Base-by-base conservation (phyloP, 2,329 filamentous ascomycete genomes). In the Metarhizium humberi region DNA sequence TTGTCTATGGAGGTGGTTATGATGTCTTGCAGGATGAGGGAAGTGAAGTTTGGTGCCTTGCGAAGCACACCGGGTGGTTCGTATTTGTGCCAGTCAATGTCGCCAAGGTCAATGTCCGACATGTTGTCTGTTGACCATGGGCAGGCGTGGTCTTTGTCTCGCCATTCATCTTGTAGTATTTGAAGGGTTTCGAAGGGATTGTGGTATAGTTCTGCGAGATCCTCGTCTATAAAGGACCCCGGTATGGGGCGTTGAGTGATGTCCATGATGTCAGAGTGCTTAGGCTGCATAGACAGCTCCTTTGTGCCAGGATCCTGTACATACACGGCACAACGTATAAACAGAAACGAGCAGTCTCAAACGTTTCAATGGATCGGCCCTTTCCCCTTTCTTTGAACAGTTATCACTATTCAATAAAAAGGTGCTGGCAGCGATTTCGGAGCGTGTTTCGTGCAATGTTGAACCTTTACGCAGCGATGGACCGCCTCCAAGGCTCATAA, bases 61-160 rank as follows among this genome's bases (percentile, higher is more conserved):
- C 56, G 65, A 6, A 82, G 63, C 0, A 69, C 72, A 11, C 63
- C 60, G 0, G 79, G 79, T 4, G 77, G 76, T 3, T 73, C 69
- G 58, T 77, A 79, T 52, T 70, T 64, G 42, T 67, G 71, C 75
- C 78, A 80, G 61, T 78, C 72, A 38, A 72, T 65, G 3, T 66
- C 59, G 3, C 59, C 55, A 48, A 64, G 57, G 16, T 69, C 64
- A 29, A 64, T 59, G 2, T 63, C 56, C 30, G 57, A 32, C 36
- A 64, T 45, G n/a, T 60, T 63, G n/a, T 62, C 61, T 18, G 46
- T 55, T 4, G 56, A 60, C 62, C 63, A 64, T 0, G 62, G 55
- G 42, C 55, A 48, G n/a, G 51, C 54, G 2, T 58, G 50, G 4
- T 64, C 48, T 53, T 59, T 56, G n/a, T 58, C 56, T 52, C 55